Conservation (phyloP, 345 rosid genomes). For the Pseudoturritis turrita region DNA sequence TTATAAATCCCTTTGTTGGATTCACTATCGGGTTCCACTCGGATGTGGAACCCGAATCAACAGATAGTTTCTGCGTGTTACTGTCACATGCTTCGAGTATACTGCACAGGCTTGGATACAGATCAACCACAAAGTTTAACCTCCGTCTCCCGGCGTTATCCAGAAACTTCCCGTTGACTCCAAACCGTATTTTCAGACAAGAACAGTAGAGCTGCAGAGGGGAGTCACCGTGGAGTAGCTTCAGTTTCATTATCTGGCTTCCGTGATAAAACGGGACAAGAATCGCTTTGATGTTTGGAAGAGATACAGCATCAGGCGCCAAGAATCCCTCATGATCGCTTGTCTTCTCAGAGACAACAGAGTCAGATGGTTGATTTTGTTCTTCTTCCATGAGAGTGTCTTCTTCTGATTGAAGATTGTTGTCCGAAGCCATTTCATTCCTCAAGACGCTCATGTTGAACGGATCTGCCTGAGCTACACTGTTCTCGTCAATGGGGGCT, state of each 20-base stretch:
- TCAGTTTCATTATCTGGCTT: conserved; percentile 40
- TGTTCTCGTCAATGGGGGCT: conserved; percentile 27
- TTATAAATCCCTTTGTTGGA: conserved; percentile 33
- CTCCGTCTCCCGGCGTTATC: conserved; percentile 58
- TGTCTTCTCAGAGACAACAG: conserved; percentile 34
- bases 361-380: conserved; percentile 25
- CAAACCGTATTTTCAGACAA: conserved; percentile 56
- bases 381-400: conserved; percentile 61
- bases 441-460: conserved; percentile 51
- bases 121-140: conserved; percentile 63
- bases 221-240: conserved; percentile 39
- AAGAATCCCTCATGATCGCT: conserved; percentile 44
- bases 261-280: conserved; percentile 50
- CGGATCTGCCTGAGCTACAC: conserved; percentile 36
- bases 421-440: conserved; percentile 36
- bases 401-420: conserved; percentile 35
- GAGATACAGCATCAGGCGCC: conserved; percentile 48
- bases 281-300: conserved; percentile 44
- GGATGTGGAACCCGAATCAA: conserved; percentile 57
- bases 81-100: conserved; percentile 65
- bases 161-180: conserved; percentile 43
- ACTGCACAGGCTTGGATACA: conserved; percentile 43
- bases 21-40: conserved; percentile 58
- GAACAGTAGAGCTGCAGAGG: conserved; percentile 57
- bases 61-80: conserved; percentile 35